These are phyloP conservation scores for Pyrenopolyporus hunteri DNA, from an alignment of 495 filamentous ascomycete genomes.

Conservation along the genomic window DNA sequence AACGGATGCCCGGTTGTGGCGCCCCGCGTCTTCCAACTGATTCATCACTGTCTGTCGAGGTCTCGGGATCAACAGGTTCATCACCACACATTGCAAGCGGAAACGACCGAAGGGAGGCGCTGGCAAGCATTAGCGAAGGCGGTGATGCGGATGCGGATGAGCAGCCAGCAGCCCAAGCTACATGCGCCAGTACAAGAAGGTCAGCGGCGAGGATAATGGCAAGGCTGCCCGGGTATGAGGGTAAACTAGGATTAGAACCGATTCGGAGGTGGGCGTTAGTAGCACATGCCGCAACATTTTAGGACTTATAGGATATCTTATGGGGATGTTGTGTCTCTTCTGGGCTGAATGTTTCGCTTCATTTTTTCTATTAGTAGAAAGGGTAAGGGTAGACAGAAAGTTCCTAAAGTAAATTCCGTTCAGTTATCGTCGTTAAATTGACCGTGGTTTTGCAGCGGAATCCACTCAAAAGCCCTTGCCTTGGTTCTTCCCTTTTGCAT, in stretches of 20 bases:
- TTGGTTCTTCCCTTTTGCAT: too few species aligned
- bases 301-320: background rate
- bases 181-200: background rate
- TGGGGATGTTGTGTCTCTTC: too few species aligned
- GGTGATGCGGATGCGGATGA: background rate
- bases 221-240: background rate
- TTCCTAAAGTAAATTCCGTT: too few species aligned
- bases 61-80: background rate
- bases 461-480: too few species aligned
- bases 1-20: background rate
- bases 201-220: background rate
- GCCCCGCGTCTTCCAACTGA: background rate
- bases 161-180: background rate
- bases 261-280: constrained; percentile 6
- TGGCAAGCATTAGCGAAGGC: constrained; percentile 11
- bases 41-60: background rate
- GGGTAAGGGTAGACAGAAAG: too few species aligned
- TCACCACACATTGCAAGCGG: background rate
- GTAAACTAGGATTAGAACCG: constrained; percentile 3
- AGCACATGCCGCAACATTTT: constrained; percentile 12
- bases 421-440: too few species aligned
- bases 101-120: background rate
- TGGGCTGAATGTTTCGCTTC: too few species aligned
- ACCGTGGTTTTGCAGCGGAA: too few species aligned
- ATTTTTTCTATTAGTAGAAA: too few species aligned